A percentile compares a stretch with the other conserved stretches of the same genome.
These are phyloP conservation scores for Platanthera guangdongensis DNA, from an alignment of 106 monocot species.

Conservation along the genomic window DNA sequence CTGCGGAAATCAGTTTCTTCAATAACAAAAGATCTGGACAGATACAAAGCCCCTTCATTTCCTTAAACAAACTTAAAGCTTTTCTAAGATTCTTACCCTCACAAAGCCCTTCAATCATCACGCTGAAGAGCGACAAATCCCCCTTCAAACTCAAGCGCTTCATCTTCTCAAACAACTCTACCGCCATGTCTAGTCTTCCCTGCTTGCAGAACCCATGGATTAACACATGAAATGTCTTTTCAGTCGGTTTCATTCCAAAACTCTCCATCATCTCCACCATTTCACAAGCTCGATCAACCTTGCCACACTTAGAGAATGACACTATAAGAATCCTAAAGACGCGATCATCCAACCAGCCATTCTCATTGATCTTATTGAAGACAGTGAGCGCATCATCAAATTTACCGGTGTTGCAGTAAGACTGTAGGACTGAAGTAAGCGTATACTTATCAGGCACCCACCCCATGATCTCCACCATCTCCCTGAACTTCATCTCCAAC, in stretches of 20 bases:
- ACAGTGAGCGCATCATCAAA: constrained; percentile 32
- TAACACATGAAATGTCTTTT: constrained; percentile 54
- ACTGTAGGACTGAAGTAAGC: constrained; percentile 50
- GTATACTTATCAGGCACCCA: constrained; percentile 61
- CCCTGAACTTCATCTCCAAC: constrained; percentile 38
- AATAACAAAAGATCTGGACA: constrained; percentile 37
- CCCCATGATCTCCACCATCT: constrained; percentile 34
- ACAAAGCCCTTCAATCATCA: constrained; percentile 56
- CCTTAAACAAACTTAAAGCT: constrained; percentile 41
- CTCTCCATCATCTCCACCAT: constrained; percentile 46
- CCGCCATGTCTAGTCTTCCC: constrained; percentile 39
- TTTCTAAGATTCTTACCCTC: constrained; percentile 30
- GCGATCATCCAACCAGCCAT: constrained; percentile 57
- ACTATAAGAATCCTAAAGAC: constrained; percentile 51
- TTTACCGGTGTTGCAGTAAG: constrained; percentile 54
- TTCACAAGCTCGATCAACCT: constrained; percentile 40
- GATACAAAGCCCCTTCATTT: constrained; percentile 51
- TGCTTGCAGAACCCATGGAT: constrained; percentile 57
- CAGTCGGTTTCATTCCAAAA: constrained; percentile 30
- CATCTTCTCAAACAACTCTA: constrained; percentile 63
- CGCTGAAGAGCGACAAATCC: constrained; percentile 43
- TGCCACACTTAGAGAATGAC: constrained; percentile 66
- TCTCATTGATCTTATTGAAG: constrained; percentile 36
- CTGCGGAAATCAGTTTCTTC: constrained; percentile 36
- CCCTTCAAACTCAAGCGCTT: constrained; percentile 39